Percentiles rank a stretch among this genome's conserved stretches.
phyloP scores from a whole-genome alignment of 257 asterid genomes.

The Gynochthodes officinalis region DNA sequence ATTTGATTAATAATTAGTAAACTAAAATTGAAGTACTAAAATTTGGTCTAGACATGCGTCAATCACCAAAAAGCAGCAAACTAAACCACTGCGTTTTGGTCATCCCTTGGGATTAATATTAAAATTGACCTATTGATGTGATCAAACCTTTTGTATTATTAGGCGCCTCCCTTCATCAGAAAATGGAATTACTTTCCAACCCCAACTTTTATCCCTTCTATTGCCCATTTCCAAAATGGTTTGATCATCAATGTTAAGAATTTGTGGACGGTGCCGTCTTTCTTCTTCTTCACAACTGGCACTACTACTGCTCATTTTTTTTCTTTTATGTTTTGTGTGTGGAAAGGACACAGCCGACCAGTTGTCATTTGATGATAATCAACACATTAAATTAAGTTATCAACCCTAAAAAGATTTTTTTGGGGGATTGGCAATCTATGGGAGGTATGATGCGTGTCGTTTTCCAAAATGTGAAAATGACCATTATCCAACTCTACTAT shows the following conservation, averaged over 20 bases:
- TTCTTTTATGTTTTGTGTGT: background rate
- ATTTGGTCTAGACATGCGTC: constrained; percentile 18
- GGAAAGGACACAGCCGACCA: constrained; percentile 12
- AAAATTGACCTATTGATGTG: constrained; percentile 30
- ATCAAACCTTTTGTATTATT: constrained; percentile 27
- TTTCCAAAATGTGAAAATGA: constrained; percentile 26
- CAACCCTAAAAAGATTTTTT: constrained; percentile 4
- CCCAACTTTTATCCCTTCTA: constrained; percentile 8
- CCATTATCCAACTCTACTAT: constrained; percentile 25
- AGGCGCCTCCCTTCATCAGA: constrained; percentile 20
- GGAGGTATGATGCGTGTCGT: constrained; percentile 10
- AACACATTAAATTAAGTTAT: constrained; percentile 1
- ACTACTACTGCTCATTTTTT: background rate
- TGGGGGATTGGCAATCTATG: background rate
- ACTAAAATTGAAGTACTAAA: background rate
- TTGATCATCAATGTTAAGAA: background rate
- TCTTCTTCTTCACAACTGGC: constrained; percentile 8
- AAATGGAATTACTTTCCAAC: background rate
- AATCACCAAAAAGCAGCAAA: constrained; percentile 19
- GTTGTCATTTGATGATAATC: background rate
- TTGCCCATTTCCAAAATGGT: background rate
- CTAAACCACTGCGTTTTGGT: constrained; percentile 11
- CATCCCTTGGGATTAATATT: constrained; percentile 23
- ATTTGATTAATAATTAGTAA: too few relatives aligned
- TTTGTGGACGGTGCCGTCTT: constrained; percentile 20